These are phyloP conservation scores for Phytophthora megakarya DNA, from an alignment of 352 stramenopile genomes.

Conservation along the genomic window DNA sequence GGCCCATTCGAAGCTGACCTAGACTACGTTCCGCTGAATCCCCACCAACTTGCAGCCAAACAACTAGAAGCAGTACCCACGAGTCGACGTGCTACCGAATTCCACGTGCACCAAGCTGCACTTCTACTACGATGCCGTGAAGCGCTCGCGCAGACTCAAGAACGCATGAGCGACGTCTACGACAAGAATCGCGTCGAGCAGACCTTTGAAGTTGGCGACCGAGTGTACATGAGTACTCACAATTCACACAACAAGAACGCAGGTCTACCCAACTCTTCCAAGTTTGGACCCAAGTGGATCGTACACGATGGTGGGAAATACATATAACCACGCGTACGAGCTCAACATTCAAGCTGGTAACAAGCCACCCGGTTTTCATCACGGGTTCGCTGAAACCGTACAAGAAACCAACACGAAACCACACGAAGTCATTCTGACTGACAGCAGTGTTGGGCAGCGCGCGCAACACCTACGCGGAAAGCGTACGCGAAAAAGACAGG, in stretches of 20 bases:
- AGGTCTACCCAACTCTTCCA: slow-evolving; percentile 16
- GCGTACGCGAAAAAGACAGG: no score
- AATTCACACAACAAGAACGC: slow-evolving; percentile 11
- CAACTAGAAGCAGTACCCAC: not conserved
- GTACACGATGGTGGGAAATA: no score
- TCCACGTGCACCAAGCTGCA: slow-evolving; percentile 12
- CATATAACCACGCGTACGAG: no score
- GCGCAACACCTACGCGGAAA: no score
- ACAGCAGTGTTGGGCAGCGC: no score
- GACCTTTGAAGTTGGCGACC: no score
- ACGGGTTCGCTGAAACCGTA: slow-evolving; percentile 13
- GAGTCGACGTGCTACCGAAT: not conserved
- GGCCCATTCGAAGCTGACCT: no score
- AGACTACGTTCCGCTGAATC: no score
- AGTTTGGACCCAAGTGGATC: slow-evolving; percentile 25
- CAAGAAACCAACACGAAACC: not conserved
- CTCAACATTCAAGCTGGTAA: no score
- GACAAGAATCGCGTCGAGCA: no score
- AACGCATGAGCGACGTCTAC: slow-evolving; percentile 6
- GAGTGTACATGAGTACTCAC: slow-evolving; percentile 19
- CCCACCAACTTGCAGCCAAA: no score
- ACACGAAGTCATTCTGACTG: no score
- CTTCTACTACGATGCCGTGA: slow-evolving; percentile 9
- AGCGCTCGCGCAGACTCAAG: slow-evolving; percentile 14
- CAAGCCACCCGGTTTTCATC: slow-evolving; percentile 14